These are phyloP conservation scores for Liquidambar formosana DNA, from an alignment of 164 flowering plant species.

Conservation along the genomic window DNA sequence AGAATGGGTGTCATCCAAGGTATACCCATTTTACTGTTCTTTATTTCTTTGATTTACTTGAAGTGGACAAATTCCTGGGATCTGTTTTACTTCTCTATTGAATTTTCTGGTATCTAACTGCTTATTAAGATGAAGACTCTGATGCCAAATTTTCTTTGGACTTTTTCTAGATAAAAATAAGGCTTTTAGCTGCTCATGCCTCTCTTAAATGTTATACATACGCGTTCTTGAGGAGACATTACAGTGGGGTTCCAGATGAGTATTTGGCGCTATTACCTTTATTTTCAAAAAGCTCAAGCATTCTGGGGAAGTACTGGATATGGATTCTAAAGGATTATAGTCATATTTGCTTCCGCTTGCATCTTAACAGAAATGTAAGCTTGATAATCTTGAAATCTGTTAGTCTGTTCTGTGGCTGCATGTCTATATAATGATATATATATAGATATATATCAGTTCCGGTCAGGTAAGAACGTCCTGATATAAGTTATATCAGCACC, in stretches of 20 bases:
- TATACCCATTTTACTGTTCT: slow-evolving; percentile 14
- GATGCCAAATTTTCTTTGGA: too few relatives aligned
- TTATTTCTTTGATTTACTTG: neutral
- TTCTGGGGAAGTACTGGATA: slow-evolving; percentile 85
- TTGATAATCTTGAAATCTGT: neutral
- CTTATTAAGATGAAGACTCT: slow-evolving; percentile 2
- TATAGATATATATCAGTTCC: too few relatives aligned
- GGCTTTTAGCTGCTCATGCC: slow-evolving; percentile 96
- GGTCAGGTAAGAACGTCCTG: too few relatives aligned
- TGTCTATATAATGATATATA: too few relatives aligned
- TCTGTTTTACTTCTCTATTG: neutral
- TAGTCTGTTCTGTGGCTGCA: neutral
- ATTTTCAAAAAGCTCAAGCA: slow-evolving; percentile 69
- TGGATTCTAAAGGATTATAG: slow-evolving; percentile 63
- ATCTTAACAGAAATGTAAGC: slow-evolving; percentile 60
- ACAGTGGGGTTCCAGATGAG: slow-evolving; percentile 56
- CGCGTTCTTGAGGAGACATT: slow-evolving; percentile 62
- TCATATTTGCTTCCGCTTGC: slow-evolving; percentile 56
- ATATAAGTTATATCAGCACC: too few relatives aligned
- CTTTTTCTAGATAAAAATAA: slow-evolving; percentile 83
- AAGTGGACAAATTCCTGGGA: neutral
- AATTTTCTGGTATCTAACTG: neutral
- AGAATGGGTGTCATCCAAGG: slow-evolving; percentile 99
- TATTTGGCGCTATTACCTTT: slow-evolving; percentile 67
- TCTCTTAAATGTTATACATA: slow-evolving; percentile 88